These are phyloP conservation scores for Syzygium aqueum DNA, from an alignment of 345 rosid species.

Conservation along the genomic window DNA sequence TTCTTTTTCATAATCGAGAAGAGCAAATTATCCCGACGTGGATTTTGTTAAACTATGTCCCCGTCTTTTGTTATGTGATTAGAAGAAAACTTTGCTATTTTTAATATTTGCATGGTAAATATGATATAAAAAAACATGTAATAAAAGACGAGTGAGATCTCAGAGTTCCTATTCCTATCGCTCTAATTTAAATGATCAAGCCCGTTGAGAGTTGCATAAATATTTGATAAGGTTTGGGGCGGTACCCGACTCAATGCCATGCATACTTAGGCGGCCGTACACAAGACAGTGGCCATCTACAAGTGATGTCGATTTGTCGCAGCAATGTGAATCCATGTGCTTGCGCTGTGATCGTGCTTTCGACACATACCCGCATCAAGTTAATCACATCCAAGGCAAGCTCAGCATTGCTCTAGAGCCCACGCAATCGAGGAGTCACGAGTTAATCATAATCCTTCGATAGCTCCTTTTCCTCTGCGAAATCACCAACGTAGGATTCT, in stretches of 20 bases:
- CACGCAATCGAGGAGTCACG: rapidly evolving
- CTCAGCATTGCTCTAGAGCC: neutral
- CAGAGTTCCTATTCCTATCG: neutral
- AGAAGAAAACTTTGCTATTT: neutral
- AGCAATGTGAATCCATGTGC: rapidly evolving
- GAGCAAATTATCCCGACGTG: neutral
- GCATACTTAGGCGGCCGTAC: neutral
- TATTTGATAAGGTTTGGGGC: neutral
- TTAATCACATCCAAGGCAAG: rapidly evolving
- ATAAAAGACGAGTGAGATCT: neutral
- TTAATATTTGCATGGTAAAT: neutral
- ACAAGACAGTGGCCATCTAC: neutral
- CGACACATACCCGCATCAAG: rapidly evolving
- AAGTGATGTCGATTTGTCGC: neutral
- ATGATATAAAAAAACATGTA: neutral
- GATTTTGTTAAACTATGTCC: neutral
- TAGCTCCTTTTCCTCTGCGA: neutral
- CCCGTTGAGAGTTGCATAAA: neutral
- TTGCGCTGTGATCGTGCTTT: rapidly evolving
- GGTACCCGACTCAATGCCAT: neutral
- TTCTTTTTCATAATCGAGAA: neutral
- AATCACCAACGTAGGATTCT: neutral
- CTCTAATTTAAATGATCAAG: neutral
- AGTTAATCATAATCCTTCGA: neutral
- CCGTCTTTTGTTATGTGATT: neutral